Evolutionary conservation across 2,329 filamentous ascomycete species (phyloP), one percentile per base, ranked within the genome.

Genomic region (Nemania diffusa): DNA sequence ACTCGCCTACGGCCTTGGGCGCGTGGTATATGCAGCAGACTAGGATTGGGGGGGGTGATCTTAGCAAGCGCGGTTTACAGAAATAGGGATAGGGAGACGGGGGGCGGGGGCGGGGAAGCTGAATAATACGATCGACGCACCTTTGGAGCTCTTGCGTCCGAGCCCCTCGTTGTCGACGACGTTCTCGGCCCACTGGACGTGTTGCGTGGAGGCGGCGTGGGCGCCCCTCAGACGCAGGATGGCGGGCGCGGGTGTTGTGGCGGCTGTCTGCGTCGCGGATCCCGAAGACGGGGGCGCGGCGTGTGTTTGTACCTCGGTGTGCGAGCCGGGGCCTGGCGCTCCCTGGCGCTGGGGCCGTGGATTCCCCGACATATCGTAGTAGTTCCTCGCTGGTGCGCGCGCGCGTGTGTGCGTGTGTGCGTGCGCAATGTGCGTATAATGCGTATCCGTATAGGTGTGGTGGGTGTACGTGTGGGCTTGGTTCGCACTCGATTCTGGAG

Each of bases 1-100:
- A 96, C 79, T 98, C 95, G 78, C 92, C 93, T 3, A 93, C 89
- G 11, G 85, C 88, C 72, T 91, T 92, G 6, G 93, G 90, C 68
- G 92, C 92, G 82, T 97, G 95, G 82, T 97, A 99, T 79, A 99
- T 99, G 80, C 96, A 99, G 86, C 96, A 99, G n/a, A 98, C 96
- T 97, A 51, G 2, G 20, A 64, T 13, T n/a, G n/a, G n/a, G n/a
- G n/a, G 65, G 57, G 20, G 57, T 27, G 57, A 52, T 67, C 2
- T 67, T 58, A 67, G 52, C 13, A 34, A n/a, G n/a, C n/a, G n/a
- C n/a, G n/a, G n/a, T n/a, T n/a, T n/a, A n/a, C n/a, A n/a, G n/a
- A n/a, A n/a, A n/a, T n/a, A n/a, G n/a, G n/a, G n/a, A n/a, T n/a
- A n/a, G n/a, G n/a, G n/a, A n/a, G n/a, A n/a, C n/a, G n/a, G n/a